Conservation (phyloP, 441 rosid species). For the Viola pubescens region DNA sequence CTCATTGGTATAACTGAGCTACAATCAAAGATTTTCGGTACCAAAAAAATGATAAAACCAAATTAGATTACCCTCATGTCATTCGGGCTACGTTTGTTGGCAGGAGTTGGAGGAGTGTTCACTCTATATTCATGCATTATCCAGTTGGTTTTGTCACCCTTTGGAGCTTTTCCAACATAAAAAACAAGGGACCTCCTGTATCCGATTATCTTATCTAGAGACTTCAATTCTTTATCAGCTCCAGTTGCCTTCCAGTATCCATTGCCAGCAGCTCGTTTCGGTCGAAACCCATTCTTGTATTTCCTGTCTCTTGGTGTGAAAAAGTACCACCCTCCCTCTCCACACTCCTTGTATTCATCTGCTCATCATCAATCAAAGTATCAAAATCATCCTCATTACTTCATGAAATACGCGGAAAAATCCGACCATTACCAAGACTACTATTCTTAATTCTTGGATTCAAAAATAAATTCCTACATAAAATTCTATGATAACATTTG, state of each 20-base stretch:
- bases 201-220: slow-evolving; percentile 12
- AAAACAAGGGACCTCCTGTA: slow-evolving; percentile 24
- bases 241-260: slow-evolving; percentile 42
- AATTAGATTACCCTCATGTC: slow-evolving; percentile 27
- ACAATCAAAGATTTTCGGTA: neutral
- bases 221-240: slow-evolving; percentile 13
- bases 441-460: neutral
- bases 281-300: slow-evolving; percentile 29
- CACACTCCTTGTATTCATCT: slow-evolving; percentile 12
- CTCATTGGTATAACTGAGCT: neutral
- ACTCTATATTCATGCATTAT: slow-evolving; percentile 35
- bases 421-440: neutral
- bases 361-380: neutral
- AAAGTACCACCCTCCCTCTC: slow-evolving; percentile 31
- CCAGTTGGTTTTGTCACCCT: slow-evolving; percentile 27
- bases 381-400: neutral
- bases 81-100: neutral
- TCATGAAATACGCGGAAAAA: neutral
- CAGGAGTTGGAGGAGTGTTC: neutral
- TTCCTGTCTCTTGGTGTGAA: slow-evolving; percentile 36
- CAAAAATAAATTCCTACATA: neutral
- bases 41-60: neutral
- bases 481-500: neutral
- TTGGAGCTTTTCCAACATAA: slow-evolving; percentile 24
- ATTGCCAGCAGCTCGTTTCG: slow-evolving; percentile 23